Evolutionary conservation across 495 filamentous ascomycete species (phyloP).

Genomic region (Penicillium ochrochloron): DNA sequence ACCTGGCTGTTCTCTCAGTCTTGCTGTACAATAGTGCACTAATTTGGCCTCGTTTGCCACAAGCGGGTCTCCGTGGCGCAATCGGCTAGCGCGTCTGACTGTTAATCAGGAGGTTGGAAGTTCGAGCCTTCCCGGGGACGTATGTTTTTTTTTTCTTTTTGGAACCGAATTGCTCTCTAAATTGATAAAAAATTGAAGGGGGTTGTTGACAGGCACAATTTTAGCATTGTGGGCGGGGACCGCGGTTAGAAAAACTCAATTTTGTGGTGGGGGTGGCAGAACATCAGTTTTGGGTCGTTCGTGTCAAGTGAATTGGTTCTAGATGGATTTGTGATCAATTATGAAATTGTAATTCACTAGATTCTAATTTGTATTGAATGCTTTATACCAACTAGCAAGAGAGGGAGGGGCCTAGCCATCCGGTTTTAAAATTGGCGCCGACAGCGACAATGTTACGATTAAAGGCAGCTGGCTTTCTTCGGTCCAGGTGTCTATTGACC

Average conservation of each 20-base stretch:
- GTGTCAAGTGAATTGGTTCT: background rate
- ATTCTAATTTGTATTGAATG: too few species aligned
- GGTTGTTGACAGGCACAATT: background rate
- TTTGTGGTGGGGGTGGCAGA: background rate
- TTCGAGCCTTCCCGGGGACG: slow-evolving; percentile 7
- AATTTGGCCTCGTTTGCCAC: background rate
- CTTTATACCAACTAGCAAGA: too few species aligned
- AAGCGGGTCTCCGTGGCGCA: slow-evolving; percentile 5
- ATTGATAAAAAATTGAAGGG: background rate
- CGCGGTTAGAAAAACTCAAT: background rate
- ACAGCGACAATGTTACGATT: too few species aligned
- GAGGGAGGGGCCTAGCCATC: too few species aligned
- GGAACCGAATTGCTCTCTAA: background rate
- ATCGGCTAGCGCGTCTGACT: slow-evolving; percentile 7
- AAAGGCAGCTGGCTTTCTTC: too few species aligned
- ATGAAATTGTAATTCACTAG: too few species aligned
- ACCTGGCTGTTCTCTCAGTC: background rate
- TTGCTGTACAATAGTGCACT: background rate
- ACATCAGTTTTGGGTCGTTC: background rate
- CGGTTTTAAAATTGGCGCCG: too few species aligned
- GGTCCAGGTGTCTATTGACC: too few species aligned
- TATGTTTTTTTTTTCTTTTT: background rate
- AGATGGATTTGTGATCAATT: background rate
- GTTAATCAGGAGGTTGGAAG: slow-evolving; percentile 8
- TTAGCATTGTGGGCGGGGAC: background rate